Conservation (phyloP, 2,329 filamentous ascomycete genomes). For the Trichoderma guizhouense region DNA sequence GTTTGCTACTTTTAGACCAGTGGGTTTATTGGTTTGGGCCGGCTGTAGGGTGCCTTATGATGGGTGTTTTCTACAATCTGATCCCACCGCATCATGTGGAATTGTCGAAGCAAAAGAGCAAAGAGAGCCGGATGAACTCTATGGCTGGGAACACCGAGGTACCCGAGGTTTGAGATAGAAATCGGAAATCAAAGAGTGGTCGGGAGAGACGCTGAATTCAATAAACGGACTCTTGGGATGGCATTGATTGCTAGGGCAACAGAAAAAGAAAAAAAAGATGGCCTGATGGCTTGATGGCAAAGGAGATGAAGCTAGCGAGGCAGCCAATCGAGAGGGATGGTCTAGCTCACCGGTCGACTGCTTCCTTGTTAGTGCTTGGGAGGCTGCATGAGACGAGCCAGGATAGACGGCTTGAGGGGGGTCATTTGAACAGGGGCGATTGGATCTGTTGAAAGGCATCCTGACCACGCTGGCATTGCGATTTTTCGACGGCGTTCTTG, state of each 20-base stretch:
- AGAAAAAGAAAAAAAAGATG: neutral
- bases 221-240: neutral
- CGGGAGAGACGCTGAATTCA: neutral
- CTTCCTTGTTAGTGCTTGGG: neutral
- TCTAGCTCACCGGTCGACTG: neutral
- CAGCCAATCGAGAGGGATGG: neutral
- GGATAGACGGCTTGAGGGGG: neutral
- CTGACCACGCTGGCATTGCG: neutral
- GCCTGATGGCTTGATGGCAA: neutral
- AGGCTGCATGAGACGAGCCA: neutral
- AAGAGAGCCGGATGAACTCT: neutral
- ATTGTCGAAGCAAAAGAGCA: neutral
- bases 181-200: neutral
- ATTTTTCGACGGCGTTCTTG: neutral
- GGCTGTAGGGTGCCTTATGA: constrained; percentile 28
- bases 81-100: constrained; percentile 30
- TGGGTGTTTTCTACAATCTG: constrained; percentile 29
- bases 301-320: neutral
- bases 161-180: neutral
- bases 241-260: neutral
- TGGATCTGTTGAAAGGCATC: neutral
- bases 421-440: neutral
- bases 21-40: constrained; percentile 40
- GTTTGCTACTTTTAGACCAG: constrained; percentile 24
- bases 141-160: neutral